Percentiles rank a stretch among this genome's conserved stretches.
Conservation (phyloP, 345 rosid genomes). For the Populus pruinosa region DNA sequence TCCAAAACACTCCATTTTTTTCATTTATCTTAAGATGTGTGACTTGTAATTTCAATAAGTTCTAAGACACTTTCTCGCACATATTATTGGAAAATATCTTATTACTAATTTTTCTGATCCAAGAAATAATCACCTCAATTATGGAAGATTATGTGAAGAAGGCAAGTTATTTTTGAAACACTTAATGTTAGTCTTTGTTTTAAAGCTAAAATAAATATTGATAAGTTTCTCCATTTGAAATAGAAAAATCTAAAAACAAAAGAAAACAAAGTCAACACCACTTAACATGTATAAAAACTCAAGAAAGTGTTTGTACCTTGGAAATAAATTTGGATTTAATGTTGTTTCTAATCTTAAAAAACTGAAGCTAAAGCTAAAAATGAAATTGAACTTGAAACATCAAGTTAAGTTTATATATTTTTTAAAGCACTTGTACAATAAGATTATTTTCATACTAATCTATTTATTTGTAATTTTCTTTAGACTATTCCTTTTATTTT, state of each 20-base stretch:
- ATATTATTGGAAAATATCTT: slow-evolving; percentile 47
- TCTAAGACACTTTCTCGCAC: slow-evolving; percentile 46
- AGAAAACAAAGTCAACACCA: slow-evolving; percentile 53
- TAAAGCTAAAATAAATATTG: background rate
- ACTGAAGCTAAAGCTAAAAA: slow-evolving; percentile 13
- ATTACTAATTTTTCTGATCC: slow-evolving; percentile 57
- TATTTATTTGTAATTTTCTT: too few species aligned
- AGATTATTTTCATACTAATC: background rate
- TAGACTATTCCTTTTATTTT: too few species aligned
- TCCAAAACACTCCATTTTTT: background rate
- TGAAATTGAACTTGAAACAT: slow-evolving; percentile 4
- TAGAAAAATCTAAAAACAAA: slow-evolving; percentile 52
- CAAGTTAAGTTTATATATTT: slow-evolving; percentile 5
- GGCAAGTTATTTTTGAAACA: slow-evolving; percentile 25
- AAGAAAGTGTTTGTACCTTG: slow-evolving; percentile 42
- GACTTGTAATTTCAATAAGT: slow-evolving; percentile 29
- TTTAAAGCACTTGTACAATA: background rate
- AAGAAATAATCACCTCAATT: slow-evolving; percentile 55
- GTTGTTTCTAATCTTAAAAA: slow-evolving; percentile 45
- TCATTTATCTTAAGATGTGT: background rate
- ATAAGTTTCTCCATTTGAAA: background rate
- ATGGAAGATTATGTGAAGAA: slow-evolving; percentile 52
- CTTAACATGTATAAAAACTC: slow-evolving; percentile 47
- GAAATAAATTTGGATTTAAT: slow-evolving; percentile 52
- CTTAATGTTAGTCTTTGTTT: background rate